phyloP scores from a whole-genome alignment of 192 early-diverging fungal species.

The Lunasporangiospora selenospora region DNA sequence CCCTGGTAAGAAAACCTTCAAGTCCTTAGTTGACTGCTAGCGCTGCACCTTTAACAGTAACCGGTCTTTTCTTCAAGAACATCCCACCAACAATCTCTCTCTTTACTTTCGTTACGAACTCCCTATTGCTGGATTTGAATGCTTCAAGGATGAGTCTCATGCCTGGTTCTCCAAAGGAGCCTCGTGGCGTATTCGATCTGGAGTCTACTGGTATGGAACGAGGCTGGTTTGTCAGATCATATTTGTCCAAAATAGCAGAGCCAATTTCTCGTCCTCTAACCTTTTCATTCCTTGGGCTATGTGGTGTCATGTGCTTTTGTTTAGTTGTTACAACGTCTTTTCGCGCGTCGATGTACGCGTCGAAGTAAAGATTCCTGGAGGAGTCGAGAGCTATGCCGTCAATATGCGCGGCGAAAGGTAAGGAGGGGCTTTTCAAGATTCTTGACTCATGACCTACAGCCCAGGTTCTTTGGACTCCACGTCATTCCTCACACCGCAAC shows the following conservation, averaged over 20 bases:
- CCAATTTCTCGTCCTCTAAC: neutral
- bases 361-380: slow-evolving; percentile 98
- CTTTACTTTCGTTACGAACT: slow-evolving; percentile 3
- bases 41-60: neutral
- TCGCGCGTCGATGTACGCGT: slow-evolving; percentile 96
- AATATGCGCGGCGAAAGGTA: slow-evolving; percentile 91
- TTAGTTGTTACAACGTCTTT: slow-evolving; percentile 97
- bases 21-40: neutral
- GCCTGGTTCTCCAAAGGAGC: slow-evolving; percentile 70
- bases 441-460: no score
- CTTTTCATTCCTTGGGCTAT: no score
- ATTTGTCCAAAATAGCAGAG: neutral
- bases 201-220: slow-evolving; percentile 63
- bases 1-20: slow-evolving; percentile 61
- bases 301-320: slow-evolving; percentile 1
- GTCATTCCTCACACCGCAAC: no score
- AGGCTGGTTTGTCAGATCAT: neutral
- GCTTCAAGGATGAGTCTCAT: slow-evolving; percentile 63
- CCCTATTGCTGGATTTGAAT: neutral
- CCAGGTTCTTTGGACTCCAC: no score
- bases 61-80: neutral
- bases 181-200: slow-evolving; percentile 68
- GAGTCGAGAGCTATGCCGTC: slow-evolving; percentile 92
- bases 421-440: no score
- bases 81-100: neutral